Conservation (phyloP, 805 yeast genomes). For the Metschnikowia sp. region DNA sequence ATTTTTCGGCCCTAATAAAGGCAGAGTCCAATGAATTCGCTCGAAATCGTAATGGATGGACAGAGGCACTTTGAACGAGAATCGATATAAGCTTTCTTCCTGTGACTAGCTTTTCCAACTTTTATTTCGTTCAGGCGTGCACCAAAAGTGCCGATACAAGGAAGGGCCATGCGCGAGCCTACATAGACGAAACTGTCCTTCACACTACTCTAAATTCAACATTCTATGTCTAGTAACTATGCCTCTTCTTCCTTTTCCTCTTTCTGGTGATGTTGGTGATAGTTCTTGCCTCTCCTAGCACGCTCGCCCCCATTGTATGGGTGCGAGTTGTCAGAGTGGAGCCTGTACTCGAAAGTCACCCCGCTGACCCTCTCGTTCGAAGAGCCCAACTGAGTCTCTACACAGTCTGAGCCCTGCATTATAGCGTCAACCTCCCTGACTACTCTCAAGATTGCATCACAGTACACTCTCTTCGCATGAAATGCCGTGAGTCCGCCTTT, state of each 20-base stretch:
- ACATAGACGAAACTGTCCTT: background rate
- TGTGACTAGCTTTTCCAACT: too few relatives aligned
- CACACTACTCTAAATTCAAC: background rate
- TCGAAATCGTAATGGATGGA: too few relatives aligned
- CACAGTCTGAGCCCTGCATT: conserved; percentile 32
- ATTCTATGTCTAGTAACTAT: background rate
- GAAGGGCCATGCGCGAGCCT: background rate
- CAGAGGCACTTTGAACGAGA: too few relatives aligned
- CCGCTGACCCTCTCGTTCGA: conserved; percentile 43
- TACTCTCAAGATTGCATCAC: conserved; percentile 44
- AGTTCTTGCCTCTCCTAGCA: conserved; percentile 12
- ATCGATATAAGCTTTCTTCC: too few relatives aligned
- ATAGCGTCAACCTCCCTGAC: conserved; percentile 48
- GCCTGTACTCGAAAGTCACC: conserved; percentile 44
- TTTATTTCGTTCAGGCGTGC: too few relatives aligned
- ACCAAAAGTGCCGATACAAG: background rate
- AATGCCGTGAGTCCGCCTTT: conserved; percentile 38
- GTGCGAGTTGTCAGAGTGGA: conserved; percentile 37
- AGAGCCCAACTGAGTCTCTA: conserved; percentile 31
- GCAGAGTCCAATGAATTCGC: too few relatives aligned
- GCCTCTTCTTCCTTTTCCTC: conserved; percentile 9
- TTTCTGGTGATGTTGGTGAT: conserved; percentile 13
- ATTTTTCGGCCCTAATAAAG: too few relatives aligned
- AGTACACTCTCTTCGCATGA: conserved; percentile 43
- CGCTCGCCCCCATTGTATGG: conserved; percentile 13